These are phyloP conservation scores for Onygenales sp. DNA, from an alignment of 2,329 filamentous ascomycete genomes.

Conservation along the genomic window DNA sequence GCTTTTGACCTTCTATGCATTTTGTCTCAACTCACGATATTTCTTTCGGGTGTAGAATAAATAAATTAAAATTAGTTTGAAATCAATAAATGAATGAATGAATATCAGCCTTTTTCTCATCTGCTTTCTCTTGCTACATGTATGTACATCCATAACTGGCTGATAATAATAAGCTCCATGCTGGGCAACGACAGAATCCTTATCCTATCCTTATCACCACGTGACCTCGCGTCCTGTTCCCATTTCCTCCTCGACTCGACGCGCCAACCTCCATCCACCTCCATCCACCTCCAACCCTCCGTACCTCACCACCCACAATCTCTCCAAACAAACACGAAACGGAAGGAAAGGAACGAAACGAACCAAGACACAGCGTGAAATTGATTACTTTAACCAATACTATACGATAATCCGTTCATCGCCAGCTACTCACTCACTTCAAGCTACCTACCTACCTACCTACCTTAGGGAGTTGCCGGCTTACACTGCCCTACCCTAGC, in stretches of 20 bases:
- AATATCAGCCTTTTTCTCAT: neutral
- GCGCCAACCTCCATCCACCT: too few species aligned
- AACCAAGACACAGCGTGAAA: neutral
- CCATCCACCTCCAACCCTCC: too few species aligned
- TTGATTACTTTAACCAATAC: neutral
- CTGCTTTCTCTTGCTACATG: neutral
- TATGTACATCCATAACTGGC: too few species aligned
- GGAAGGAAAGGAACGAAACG: neutral
- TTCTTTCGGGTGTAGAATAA: neutral
- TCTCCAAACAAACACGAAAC: neutral
- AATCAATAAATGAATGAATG: neutral
- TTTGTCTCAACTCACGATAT: neutral
- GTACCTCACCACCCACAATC: too few species aligned
- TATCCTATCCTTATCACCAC: neutral
- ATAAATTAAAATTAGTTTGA: neutral
- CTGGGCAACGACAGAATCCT: too few species aligned
- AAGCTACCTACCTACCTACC: neutral
- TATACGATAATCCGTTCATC: neutral
- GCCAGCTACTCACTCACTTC: neutral
- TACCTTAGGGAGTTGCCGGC: neutral
- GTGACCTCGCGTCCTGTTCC: neutral
- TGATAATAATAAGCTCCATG: too few species aligned
- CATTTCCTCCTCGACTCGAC: neutral
- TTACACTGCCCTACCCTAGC: slow-evolving; percentile 14
- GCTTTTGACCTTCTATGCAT: neutral